Evolutionary conservation across 805 yeast genomes (phyloP).

Genomic region (Dipodascus albidus): DNA sequence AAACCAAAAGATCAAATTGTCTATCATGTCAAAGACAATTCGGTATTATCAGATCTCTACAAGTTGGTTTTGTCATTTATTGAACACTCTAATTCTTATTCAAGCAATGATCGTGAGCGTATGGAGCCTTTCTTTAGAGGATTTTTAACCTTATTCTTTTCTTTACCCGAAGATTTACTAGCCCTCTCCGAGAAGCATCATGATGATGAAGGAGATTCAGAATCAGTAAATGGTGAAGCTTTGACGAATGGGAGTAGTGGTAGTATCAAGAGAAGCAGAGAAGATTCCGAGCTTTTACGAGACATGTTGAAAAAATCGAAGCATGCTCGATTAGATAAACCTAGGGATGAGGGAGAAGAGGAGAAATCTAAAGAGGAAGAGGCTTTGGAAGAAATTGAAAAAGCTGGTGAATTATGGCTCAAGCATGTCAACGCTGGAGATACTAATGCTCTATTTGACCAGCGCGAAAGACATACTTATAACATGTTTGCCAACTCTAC

Average conservation of each 20-base stretch:
- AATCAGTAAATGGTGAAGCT: not conserved
- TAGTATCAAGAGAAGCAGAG: conserved; percentile 23
- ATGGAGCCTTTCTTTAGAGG: conserved; percentile 58
- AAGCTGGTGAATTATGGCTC: conserved; percentile 48
- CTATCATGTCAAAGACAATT: conserved; percentile 52
- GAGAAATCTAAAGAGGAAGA: not conserved
- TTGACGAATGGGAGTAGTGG: conserved; percentile 1
- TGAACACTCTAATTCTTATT: conserved; percentile 57
- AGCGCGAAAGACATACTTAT: conserved; percentile 31
- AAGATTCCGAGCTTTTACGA: conserved; percentile 33
- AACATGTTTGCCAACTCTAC: conserved; percentile 84
- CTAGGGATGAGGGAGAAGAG: conserved; percentile 11
- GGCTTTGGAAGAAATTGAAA: conserved; percentile 7
- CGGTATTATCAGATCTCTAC: conserved; percentile 62
- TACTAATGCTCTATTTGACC: conserved; percentile 8
- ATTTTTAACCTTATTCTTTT: conserved; percentile 64
- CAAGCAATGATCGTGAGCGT: conserved; percentile 69
- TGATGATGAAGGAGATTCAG: conserved; percentile 14
- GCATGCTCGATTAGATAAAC: conserved; percentile 7
- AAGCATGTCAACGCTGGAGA: conserved; percentile 26
- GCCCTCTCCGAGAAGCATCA: conserved; percentile 5
- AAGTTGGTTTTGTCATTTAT: conserved; percentile 57
- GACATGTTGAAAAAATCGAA: conserved; percentile 36
- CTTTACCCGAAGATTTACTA: conserved; percentile 26
- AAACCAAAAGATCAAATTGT: conserved; percentile 67